A percentile compares a stretch with the other conserved stretches of the same genome.
phyloP scores from a whole-genome alignment of 2,329 filamentous ascomycete species.

The Lithohypha guttulata region DNA sequence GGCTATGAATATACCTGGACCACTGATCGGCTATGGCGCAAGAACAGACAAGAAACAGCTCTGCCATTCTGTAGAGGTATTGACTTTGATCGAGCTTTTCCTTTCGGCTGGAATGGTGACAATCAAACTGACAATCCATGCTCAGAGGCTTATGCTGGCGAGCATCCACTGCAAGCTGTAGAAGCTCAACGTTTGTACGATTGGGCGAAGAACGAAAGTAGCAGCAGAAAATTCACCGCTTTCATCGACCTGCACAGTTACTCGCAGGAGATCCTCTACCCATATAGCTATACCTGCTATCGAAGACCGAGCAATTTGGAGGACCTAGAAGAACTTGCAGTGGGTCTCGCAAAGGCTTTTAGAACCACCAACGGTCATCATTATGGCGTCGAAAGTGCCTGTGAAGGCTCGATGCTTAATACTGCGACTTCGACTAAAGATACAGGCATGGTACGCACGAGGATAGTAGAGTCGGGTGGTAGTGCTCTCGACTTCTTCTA shows the following conservation, averaged over 20 bases:
- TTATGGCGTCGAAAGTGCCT: conserved; percentile 73
- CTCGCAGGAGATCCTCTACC: conserved; percentile 87
- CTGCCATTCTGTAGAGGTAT: conserved; percentile 76
- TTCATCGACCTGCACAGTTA: conserved; percentile 90
- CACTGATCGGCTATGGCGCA: conserved; percentile 84
- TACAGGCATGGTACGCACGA: conserved; percentile 31
- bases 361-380: conserved; percentile 64
- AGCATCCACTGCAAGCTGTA: conserved; percentile 68
- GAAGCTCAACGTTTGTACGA: conserved; percentile 65
- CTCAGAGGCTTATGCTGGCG: conserved; percentile 80
- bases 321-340: conserved; percentile 79
- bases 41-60: conserved; percentile 75
- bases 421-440: conserved; percentile 21
- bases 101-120: conserved; percentile 69
- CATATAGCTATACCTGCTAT: conserved; percentile 76
- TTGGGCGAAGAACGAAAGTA: conserved; percentile 72
- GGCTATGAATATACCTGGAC: conserved; percentile 93
- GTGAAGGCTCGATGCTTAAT: conserved; percentile 58
- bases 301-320: conserved; percentile 73
- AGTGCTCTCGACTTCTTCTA: conserved; percentile 94
- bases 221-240: conserved; percentile 66
- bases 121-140: conserved; percentile 65
- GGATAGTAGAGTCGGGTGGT: conserved; percentile 67
- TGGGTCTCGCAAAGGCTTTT: conserved; percentile 82
- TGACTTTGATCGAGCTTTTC: conserved; percentile 80